Conservation (phyloP, 106 monocot genomes). For the Dendrobium nobile region DNA sequence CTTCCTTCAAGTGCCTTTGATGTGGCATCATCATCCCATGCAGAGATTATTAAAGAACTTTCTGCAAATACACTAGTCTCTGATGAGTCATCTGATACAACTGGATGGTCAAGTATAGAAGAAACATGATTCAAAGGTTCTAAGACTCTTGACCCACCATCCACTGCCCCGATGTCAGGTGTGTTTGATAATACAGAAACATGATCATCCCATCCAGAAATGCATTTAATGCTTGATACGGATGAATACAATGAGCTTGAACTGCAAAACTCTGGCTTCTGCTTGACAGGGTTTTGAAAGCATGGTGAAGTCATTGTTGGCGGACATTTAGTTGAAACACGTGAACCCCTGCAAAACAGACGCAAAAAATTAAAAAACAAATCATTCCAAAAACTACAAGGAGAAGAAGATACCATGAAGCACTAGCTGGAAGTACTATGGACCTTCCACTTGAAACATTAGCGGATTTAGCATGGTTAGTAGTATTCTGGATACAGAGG, state of each 20-base stretch:
- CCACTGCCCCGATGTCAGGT: neutral
- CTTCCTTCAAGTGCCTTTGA: constrained; percentile 1
- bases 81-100: constrained; percentile 9
- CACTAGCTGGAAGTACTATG: constrained; percentile 51
- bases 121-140: constrained; percentile 18
- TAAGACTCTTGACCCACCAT: constrained; percentile 16
- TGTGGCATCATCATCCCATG: constrained; percentile 2
- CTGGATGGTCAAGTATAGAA: neutral
- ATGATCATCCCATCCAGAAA: no score
- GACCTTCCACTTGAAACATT: constrained; percentile 24
- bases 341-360: constrained; percentile 38
- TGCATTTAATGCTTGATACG: constrained; percentile 14
- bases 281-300: constrained; percentile 21
- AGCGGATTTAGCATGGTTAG: constrained; percentile 21
- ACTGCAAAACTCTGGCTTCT: constrained; percentile 21
- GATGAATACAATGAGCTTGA: constrained; percentile 10
- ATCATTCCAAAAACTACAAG: neutral
- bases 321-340: constrained; percentile 24
- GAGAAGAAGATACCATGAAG: constrained; percentile 46
- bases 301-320: constrained; percentile 17
- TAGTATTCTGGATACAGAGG: constrained; percentile 22
- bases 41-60: constrained; percentile 3
- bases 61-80: neutral
- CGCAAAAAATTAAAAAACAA: constrained; percentile 3
- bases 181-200: no score